Conservation (phyloP, 2,329 filamentous ascomycete species). For the Pseudovirgaria hyperparasitica region DNA sequence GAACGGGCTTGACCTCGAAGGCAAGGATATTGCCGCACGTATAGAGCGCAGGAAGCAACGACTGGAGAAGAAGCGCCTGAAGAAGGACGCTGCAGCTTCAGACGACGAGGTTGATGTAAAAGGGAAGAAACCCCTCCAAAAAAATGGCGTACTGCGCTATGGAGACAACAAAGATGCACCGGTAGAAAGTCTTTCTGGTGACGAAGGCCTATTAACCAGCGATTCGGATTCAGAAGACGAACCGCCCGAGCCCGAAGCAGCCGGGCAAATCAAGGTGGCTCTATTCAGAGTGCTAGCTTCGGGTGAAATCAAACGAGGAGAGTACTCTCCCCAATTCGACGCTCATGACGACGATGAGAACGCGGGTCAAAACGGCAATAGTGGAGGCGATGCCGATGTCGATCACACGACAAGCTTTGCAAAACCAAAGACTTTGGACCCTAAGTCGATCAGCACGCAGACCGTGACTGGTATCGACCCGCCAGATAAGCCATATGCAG, state of each 20-base stretch:
- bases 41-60: constrained; percentile 49
- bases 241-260: constrained; percentile 76
- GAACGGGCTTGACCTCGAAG: constrained; percentile 89
- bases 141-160: constrained; percentile 60
- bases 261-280: constrained; percentile 95
- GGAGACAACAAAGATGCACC: constrained; percentile 63
- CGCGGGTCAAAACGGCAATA: constrained; percentile 36
- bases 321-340: constrained; percentile 96
- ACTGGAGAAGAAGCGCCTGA: constrained; percentile 76
- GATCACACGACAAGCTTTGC: constrained; percentile 98
- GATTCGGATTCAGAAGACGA: constrained; percentile 67
- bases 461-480: constrained; percentile 98
- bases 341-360: constrained; percentile 85
- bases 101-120: constrained; percentile 35
- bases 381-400: constrained; percentile 63
- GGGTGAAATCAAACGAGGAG: constrained; percentile 93
- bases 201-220: constrained; percentile 50
- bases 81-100: constrained; percentile 44
- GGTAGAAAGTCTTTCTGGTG: constrained; percentile 59
- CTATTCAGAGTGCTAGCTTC: constrained; percentile 91
- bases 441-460: constrained; percentile 95
- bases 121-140: constrained; percentile 20
- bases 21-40: constrained; percentile 78
- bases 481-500: constrained; percentile 88
- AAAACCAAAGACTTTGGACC: constrained; percentile 89